Percentiles rank a stretch among this genome's conserved stretches.
Evolutionary conservation across 2,329 filamentous ascomycete genomes (phyloP).

Genomic region (Tolypocladium amazonense): DNA sequence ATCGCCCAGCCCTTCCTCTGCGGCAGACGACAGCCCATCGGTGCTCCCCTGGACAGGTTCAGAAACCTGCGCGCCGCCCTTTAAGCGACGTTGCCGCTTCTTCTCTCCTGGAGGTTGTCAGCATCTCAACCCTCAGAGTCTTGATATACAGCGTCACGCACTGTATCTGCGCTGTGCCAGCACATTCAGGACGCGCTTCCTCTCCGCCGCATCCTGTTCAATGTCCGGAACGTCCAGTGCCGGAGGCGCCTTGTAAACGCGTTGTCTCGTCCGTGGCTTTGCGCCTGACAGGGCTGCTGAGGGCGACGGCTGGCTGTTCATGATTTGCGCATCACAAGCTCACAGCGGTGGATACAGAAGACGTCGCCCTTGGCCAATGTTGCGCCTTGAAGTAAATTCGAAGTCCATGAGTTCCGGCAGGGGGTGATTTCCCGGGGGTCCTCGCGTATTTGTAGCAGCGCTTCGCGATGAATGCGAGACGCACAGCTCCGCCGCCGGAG

Average conservation of each 20-base stretch:
- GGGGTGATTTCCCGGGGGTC: background rate
- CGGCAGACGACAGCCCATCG: background rate
- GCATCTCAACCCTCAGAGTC: background rate
- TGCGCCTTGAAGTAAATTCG: background rate
- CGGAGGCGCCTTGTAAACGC: conserved; percentile 27
- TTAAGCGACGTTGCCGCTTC: conserved; percentile 18
- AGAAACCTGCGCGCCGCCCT: conserved; percentile 1
- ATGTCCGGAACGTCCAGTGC: conserved; percentile 34
- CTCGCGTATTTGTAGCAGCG: background rate
- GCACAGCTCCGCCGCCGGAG: background rate
- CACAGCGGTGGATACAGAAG: background rate
- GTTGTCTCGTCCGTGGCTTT: conserved; percentile 25
- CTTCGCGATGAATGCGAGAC: background rate
- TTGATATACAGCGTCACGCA: conserved; percentile 8
- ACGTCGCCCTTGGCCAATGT: background rate
- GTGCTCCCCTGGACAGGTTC: background rate
- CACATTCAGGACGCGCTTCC: conserved; percentile 43
- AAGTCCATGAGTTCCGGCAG: background rate
- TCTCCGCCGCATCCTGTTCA: conserved; percentile 38
- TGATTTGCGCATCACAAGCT: background rate
- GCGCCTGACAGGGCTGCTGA: background rate
- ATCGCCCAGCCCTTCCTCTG: conserved; percentile 5
- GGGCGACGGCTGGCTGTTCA: background rate
- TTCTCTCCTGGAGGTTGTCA: conserved; percentile 16
- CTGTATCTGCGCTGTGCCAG: conserved; percentile 44